Evolutionary conservation across 2,329 filamentous ascomycete species (phyloP).

Genomic region (Trichoderma aggressivum): DNA sequence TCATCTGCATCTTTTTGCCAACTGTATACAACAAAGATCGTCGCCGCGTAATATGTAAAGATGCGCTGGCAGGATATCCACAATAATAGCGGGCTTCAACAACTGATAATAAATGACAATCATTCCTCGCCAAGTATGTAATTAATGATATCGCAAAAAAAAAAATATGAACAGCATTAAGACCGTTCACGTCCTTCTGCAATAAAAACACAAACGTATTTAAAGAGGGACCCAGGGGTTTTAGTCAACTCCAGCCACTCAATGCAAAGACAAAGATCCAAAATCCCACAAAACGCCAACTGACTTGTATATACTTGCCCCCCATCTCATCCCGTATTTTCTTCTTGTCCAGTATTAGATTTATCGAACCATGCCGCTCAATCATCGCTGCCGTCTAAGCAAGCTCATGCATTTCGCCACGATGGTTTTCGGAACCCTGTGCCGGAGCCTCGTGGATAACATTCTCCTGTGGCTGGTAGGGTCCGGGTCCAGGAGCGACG

Average conservation of each 20-base stretch:
- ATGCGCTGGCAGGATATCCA: background rate
- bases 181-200: background rate
- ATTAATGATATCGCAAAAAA: background rate
- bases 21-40: background rate
- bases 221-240: background rate
- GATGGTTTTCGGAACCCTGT: conserved; percentile 35
- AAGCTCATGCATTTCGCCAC: conserved; percentile 42
- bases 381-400: conserved; percentile 23
- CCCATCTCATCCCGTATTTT: background rate
- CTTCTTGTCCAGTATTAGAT: background rate
- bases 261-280: background rate
- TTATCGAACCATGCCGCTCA: background rate
- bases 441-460: conserved; percentile 40
- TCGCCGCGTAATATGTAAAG: background rate
- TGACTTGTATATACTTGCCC: background rate
- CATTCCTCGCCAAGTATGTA: background rate
- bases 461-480: conserved; percentile 25
- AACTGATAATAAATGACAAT: background rate
- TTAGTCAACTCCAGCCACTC: conserved; percentile 15
- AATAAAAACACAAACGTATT: background rate
- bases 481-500: conserved; percentile 20
- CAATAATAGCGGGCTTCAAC: background rate
- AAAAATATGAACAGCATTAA: background rate
- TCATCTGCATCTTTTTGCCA: background rate
- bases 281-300: conserved; percentile 12